Conservation (phyloP, 2,329 filamentous ascomycete species). For the Pseudopyricularia cyperi region DNA sequence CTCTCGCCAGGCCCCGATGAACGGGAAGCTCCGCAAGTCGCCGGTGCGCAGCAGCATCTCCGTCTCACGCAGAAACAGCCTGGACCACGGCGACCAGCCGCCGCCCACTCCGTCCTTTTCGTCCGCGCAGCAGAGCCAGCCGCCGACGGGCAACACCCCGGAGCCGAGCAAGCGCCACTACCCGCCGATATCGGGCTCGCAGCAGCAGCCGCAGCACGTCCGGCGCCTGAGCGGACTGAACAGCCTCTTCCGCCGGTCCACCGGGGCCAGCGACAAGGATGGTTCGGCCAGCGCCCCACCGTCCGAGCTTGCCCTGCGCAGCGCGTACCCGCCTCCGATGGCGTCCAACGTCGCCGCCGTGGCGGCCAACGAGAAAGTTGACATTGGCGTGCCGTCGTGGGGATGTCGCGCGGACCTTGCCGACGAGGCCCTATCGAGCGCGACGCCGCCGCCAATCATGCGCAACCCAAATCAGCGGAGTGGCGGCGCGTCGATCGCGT, state of each 20-base stretch:
- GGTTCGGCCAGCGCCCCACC: slow-evolving; percentile 12
- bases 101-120: slow-evolving; percentile 1
- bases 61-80: slow-evolving; percentile 12
- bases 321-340: background rate
- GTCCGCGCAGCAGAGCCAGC: slow-evolving; percentile 6
- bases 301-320: slow-evolving; percentile 10
- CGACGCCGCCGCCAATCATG: slow-evolving; percentile 44
- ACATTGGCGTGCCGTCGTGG: slow-evolving; percentile 27
- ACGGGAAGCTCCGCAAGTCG: slow-evolving; percentile 13
- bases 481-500: background rate
- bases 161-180: slow-evolving; percentile 25
- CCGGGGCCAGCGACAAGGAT: background rate
- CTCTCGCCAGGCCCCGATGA: slow-evolving; percentile 6
- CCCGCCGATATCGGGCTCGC: slow-evolving; percentile 33
- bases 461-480: slow-evolving; percentile 19
- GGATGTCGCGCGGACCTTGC: slow-evolving; percentile 21
- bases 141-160: background rate
- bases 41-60: slow-evolving; percentile 8
- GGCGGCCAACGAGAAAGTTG: background rate
- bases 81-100: slow-evolving; percentile 8
- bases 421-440: slow-evolving; percentile 28
- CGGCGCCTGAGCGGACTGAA: slow-evolving; percentile 32
- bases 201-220: slow-evolving; percentile 11
- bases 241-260: slow-evolving; percentile 36
- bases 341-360: background rate